Evolutionary conservation across 371 early-diverging fungal genomes (phyloP).

Genomic region (Choanephora cucurbitarum): DNA sequence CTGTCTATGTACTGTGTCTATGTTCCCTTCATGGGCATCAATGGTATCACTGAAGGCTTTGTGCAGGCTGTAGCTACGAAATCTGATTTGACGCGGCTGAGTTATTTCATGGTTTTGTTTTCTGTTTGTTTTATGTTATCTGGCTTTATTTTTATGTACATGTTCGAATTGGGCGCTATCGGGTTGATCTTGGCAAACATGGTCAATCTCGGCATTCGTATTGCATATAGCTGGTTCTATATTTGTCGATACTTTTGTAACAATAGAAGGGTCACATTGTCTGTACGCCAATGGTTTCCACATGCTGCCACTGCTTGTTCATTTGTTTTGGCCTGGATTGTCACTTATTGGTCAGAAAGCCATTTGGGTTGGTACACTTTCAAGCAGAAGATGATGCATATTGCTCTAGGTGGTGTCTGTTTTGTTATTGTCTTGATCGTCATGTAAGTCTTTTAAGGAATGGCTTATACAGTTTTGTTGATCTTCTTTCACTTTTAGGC

Average conservation of each 20-base stretch:
- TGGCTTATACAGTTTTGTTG: background rate
- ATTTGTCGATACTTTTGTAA: slow-evolving; percentile 54
- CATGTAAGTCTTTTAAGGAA: slow-evolving; percentile 37
- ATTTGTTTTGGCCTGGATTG: slow-evolving; percentile 57
- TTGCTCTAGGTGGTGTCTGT: slow-evolving; percentile 59
- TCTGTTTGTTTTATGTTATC: slow-evolving; percentile 70
- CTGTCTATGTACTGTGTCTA: slow-evolving; percentile 83
- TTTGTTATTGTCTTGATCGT: slow-evolving; percentile 32
- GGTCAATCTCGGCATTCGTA: slow-evolving; percentile 80
- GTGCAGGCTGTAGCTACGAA: slow-evolving; percentile 83
- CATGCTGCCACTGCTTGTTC: slow-evolving; percentile 37
- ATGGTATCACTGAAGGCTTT: slow-evolving; percentile 94
- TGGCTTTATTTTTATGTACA: slow-evolving; percentile 60
- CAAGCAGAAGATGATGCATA: slow-evolving; percentile 54
- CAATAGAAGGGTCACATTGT: slow-evolving; percentile 5
- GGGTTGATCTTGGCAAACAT: slow-evolving; percentile 89
- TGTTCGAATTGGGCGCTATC: slow-evolving; percentile 64
- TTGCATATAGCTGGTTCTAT: slow-evolving; percentile 72
- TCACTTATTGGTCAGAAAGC: slow-evolving; percentile 59
- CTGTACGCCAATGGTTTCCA: slow-evolving; percentile 45
- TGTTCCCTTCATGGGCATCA: slow-evolving; percentile 92
- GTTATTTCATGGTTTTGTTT: slow-evolving; percentile 75
- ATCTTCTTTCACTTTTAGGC: slow-evolving; percentile 16
- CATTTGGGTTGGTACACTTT: slow-evolving; percentile 62
- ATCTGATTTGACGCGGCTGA: slow-evolving; percentile 61